phyloP scores from a whole-genome alignment of 2,329 filamentous ascomycete genomes.

The Aplosporella prunicola region DNA sequence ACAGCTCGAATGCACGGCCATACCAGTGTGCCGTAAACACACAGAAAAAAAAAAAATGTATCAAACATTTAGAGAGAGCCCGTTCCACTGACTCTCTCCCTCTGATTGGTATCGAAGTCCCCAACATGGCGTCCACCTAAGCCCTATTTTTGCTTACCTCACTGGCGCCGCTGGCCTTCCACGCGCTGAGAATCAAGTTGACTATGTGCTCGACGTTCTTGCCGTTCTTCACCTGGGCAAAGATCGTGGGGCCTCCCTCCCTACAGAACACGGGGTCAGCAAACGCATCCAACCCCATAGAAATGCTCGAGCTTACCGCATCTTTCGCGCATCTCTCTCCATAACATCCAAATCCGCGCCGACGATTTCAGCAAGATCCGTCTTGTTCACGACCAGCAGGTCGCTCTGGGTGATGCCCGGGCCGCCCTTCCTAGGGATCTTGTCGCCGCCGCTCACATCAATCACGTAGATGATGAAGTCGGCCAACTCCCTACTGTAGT shows the following conservation, averaged over 20 bases:
- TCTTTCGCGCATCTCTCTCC: constrained; percentile 89
- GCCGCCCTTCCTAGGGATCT: constrained; percentile 90
- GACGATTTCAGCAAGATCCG: constrained; percentile 80
- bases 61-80: too few relatives aligned
- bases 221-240: constrained; percentile 92
- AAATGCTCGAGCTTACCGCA: constrained; percentile 38
- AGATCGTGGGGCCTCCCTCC: constrained; percentile 89
- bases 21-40: too few relatives aligned
- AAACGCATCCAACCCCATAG: neutral
- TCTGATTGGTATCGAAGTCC: too few relatives aligned
- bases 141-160: constrained; percentile 23
- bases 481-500: constrained; percentile 89
- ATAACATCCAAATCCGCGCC: constrained; percentile 87
- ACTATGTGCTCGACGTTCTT: constrained; percentile 80
- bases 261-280: constrained; percentile 29
- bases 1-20: too few relatives aligned
- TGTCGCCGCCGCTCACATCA: constrained; percentile 91
- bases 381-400: constrained; percentile 92
- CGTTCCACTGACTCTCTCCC: too few relatives aligned
- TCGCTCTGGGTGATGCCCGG: constrained; percentile 97
- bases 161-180: constrained; percentile 75
- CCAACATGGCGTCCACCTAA: too few relatives aligned
- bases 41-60: too few relatives aligned
- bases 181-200: constrained; percentile 78
- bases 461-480: constrained; percentile 99